Evolutionary conservation across 1,139 yeast species (phyloP), one percentile per base, ranked within the genome.

Genomic region (Williopsis jadinii): DNA sequence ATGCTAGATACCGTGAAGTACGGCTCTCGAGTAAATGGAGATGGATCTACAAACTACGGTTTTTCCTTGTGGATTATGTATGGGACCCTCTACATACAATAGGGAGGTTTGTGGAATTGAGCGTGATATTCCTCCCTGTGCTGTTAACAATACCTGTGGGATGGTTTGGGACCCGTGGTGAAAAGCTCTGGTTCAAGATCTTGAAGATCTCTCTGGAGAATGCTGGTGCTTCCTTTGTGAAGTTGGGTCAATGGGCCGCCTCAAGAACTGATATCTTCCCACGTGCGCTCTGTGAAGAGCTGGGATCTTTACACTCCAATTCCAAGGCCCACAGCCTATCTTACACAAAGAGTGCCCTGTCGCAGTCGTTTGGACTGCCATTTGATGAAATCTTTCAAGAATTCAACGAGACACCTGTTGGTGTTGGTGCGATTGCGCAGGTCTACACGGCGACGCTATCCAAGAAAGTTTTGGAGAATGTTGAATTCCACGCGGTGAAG

Each of bases 221-320:
- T 28, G 96, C 96, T 0, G 98, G 98, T 1, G 95, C 98, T 2
- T 83, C 95, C 8, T 92, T 92, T 61, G 86, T 92, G 48, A 92
- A 92, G 62, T 71, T 92, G 48, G 98, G 97, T 4, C 98, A 94
- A 67, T 92, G 99, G 99, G 98, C 98, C 0, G 97, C 97, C 3
- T 84, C 96, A n/a, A 75, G 99, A 63, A 85, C 95, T 0, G 99
- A 92, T 62, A 84, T 92, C 34, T 90, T 92, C 63, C 84, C 96
- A 3, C 68, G 67, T 40, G 86, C 75, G 37, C 64, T 92, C 62
- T 92, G 98, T 61, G 75, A 75, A 24, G 92, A 85, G 56, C 65
- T 92, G 54, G 77, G 87, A 3, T 66, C 75, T 31, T 66, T 92
- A 42, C 98, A 92, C 60, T 85, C 96, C 11, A 79, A 86, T 58